Conservation (phyloP, 768 basidiomycete species). For the Xerocomus brunneocitrinus region DNA sequence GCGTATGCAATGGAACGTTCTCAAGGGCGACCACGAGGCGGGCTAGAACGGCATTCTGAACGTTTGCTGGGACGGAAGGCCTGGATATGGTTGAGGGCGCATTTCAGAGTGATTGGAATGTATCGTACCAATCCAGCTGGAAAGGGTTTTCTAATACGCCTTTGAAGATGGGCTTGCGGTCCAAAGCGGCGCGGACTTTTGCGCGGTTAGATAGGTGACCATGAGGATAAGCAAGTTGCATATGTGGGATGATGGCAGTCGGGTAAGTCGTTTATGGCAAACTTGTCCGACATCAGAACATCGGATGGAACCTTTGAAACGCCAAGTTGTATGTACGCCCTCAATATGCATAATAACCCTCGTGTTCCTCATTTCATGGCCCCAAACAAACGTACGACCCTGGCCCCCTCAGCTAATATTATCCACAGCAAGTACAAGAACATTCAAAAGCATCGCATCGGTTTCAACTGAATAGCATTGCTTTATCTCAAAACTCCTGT, state of each 20-base stretch:
- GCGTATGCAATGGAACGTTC: constrained; percentile 39
- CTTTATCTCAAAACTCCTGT: constrained; percentile 4
- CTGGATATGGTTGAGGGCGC: constrained; percentile 31
- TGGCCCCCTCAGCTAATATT: not conserved
- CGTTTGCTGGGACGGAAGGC: constrained; percentile 57
- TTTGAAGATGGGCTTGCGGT: constrained; percentile 65
- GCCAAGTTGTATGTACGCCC: no score
- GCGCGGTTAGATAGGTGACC: constrained; percentile 62
- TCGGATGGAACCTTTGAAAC: not conserved
- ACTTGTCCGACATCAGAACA: not conserved
- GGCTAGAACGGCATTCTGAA: constrained; percentile 59
- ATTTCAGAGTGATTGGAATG: constrained; percentile 1
- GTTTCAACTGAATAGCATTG: not conserved
- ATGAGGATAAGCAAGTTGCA: constrained; percentile 46
- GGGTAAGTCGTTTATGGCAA: not conserved
- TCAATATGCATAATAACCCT: not conserved
- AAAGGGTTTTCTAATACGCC: constrained; percentile 71
- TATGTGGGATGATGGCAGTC: constrained; percentile 31
- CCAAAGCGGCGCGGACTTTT: constrained; percentile 38
- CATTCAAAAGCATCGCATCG: constrained; percentile 3
- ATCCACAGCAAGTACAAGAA: constrained; percentile 11
- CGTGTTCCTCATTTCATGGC: not conserved
- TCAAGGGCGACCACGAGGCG: constrained; percentile 46
- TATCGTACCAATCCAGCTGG: constrained; percentile 56
- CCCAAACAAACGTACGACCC: not conserved